Evolutionary conservation across 2,329 filamentous ascomycete species (phyloP).

Genomic region (Xylaria sp.): DNA sequence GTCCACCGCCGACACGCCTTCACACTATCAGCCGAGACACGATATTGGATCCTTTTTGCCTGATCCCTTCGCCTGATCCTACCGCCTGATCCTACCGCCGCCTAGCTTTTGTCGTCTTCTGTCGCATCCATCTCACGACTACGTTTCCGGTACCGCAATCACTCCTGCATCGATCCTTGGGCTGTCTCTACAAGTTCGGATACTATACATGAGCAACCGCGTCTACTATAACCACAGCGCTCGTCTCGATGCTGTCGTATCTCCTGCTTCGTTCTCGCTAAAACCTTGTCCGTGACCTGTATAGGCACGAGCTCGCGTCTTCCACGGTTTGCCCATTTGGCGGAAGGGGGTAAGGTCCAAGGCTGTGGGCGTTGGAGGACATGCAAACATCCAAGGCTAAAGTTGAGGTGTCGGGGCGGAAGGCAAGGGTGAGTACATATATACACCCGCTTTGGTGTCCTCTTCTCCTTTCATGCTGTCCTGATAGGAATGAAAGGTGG

Average conservation of each 20-base stretch:
- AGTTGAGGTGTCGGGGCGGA: conserved; percentile 58
- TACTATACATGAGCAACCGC: conserved; percentile 17
- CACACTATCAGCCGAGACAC: conserved; percentile 19
- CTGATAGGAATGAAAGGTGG: neutral
- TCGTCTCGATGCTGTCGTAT: conserved; percentile 28
- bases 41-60: conserved; percentile 1
- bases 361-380: conserved; percentile 42
- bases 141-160: neutral
- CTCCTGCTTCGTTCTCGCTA: neutral
- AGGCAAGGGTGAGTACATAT: conserved; percentile 50
- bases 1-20: neutral
- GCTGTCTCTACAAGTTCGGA: conserved; percentile 9
- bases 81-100: too few relatives aligned
- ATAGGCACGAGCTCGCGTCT: neutral
- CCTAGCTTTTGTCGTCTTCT: neutral
- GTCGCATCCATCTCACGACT: conserved; percentile 8
- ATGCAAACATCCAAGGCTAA: conserved; percentile 58
- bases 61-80: too few relatives aligned
- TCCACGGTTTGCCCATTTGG: conserved; percentile 20
- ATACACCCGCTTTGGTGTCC: neutral
- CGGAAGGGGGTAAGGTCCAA: conserved; percentile 43
- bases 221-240: conserved; percentile 1
- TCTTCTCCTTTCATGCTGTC: neutral
- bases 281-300: conserved; percentile 6
- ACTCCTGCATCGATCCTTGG: neutral